Conservation (phyloP, 225 moss, liverwort and hornwort genomes). For the Takakia lepidozioides region DNA sequence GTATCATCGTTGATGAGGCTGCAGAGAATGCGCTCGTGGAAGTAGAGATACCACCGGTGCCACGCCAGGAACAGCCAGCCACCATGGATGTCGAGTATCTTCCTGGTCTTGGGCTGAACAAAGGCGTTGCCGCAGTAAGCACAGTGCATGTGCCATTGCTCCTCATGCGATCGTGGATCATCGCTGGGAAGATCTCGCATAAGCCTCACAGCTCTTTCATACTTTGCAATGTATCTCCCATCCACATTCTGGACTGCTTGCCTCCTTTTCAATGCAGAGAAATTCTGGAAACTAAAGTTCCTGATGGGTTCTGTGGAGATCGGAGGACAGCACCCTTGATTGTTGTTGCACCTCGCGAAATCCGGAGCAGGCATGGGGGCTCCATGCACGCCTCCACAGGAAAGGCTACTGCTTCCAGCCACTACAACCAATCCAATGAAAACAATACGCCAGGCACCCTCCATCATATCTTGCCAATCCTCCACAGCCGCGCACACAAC, state of each 20-base stretch:
- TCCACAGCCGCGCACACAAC: too few relatives aligned
- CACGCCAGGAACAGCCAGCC: constrained; percentile 27
- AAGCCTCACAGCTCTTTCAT: constrained; percentile 10
- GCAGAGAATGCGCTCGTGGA: constrained; percentile 24
- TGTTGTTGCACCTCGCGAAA: too few relatives aligned
- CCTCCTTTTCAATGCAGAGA: too few relatives aligned
- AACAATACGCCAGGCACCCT: too few relatives aligned
- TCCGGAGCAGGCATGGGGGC: too few relatives aligned
- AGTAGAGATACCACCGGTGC: constrained; percentile 28
- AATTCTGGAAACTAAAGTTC: too few relatives aligned
- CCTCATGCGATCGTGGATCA: constrained; percentile 19
- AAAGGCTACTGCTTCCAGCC: too few relatives aligned
- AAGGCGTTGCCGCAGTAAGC: constrained; percentile 17
- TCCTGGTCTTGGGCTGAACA: constrained; percentile 4
- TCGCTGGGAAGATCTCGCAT: constrained; percentile 20
- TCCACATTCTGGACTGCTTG: neutral
- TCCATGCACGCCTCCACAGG: too few relatives aligned
- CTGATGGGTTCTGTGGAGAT: too few relatives aligned
- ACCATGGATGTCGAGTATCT: constrained; percentile 15
- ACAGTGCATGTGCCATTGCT: constrained; percentile 21
- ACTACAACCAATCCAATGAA: too few relatives aligned
- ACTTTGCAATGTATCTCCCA: constrained; percentile 8
- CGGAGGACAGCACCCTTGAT: too few relatives aligned
- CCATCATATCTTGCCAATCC: too few relatives aligned
- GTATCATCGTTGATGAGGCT: constrained; percentile 7